These are phyloP conservation scores for Pestalotiopsis fici DNA, from an alignment of 2,329 filamentous ascomycete species.

Conservation along the genomic window DNA sequence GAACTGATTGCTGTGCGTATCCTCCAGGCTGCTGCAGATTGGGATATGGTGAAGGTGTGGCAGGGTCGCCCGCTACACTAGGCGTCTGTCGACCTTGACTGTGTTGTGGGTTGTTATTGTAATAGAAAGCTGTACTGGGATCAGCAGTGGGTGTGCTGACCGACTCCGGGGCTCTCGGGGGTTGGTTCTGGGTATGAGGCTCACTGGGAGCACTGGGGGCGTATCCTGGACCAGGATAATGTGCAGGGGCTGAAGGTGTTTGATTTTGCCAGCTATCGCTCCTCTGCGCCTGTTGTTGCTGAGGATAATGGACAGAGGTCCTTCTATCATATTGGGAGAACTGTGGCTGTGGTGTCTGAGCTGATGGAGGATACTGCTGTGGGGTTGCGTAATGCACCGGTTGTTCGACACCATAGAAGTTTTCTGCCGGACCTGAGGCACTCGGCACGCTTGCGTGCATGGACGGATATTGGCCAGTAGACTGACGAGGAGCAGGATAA, in stretches of 20 bases:
- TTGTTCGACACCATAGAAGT: slow-evolving; percentile 75
- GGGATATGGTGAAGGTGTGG: slow-evolving; percentile 51
- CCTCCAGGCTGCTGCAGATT: slow-evolving; percentile 49
- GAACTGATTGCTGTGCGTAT: slow-evolving; percentile 44
- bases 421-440: slow-evolving; percentile 65
- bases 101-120: slow-evolving; percentile 48
- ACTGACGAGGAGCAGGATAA: slow-evolving; percentile 51
- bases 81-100: slow-evolving; percentile 36
- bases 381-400: slow-evolving; percentile 48
- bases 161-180: slow-evolving; percentile 27
- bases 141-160: slow-evolving; percentile 43
- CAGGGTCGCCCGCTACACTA: slow-evolving; percentile 38
- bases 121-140: slow-evolving; percentile 61
- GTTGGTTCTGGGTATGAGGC: slow-evolving; percentile 29
- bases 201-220: slow-evolving; percentile 29
- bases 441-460: slow-evolving; percentile 57
- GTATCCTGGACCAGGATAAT: slow-evolving; percentile 36
- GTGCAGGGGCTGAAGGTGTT: slow-evolving; percentile 36
- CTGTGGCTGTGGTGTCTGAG: slow-evolving; percentile 43
- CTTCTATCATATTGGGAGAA: slow-evolving; percentile 44
- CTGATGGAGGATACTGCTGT: slow-evolving; percentile 53
- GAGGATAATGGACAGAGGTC: slow-evolving; percentile 45
- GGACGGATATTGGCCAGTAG: slow-evolving; percentile 69
- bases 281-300: slow-evolving; percentile 47
- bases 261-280: slow-evolving; percentile 53